Conservation (phyloP, 345 rosid species). For the Boechera retrofracta region DNA sequence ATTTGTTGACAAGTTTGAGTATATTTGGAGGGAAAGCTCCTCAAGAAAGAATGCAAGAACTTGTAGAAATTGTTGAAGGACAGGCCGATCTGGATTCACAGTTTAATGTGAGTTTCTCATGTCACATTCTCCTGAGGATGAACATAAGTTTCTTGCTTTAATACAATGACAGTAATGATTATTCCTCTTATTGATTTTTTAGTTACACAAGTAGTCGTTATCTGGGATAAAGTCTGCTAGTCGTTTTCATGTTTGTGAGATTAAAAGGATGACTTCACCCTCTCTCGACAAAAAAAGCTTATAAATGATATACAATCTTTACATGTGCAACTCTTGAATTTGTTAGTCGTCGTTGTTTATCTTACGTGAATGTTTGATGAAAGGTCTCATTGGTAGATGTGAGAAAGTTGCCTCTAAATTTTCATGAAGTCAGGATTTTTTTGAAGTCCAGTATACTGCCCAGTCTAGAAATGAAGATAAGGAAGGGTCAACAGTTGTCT, state of each 20-base stretch:
- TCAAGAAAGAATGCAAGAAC: conserved; percentile 88
- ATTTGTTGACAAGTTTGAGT: conserved; percentile 75
- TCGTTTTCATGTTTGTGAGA: conserved; percentile 1
- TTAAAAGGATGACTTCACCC: conserved; percentile 14
- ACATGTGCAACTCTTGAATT: neutral
- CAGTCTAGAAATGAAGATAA: conserved; percentile 1
- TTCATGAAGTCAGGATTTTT: neutral
- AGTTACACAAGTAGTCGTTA: neutral
- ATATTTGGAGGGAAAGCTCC: conserved; percentile 93
- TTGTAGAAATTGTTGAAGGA: conserved; percentile 76
- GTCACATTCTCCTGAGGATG: conserved; percentile 1
- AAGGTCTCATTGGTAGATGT: conserved; percentile 20
- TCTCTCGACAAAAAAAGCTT: neutral
- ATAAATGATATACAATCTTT: neutral
- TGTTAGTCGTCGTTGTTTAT: neutral
- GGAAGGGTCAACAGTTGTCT: conserved; percentile 20
- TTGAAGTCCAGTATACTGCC: neutral
- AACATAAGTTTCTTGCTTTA: conserved; percentile 18
- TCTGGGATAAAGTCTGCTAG: conserved; percentile 18
- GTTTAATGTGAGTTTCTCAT: conserved; percentile 64
- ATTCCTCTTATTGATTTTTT: conserved; percentile 14
- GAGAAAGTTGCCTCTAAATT: conserved; percentile 6
- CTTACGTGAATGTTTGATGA: neutral
- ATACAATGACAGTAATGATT: conserved; percentile 3
- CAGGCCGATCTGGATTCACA: conserved; percentile 92